Evolutionary conservation across 176 grass and related monocot genomes (phyloP), one percentile per base, ranked within the genome.

Genomic region (Oryza meridionalis): DNA sequence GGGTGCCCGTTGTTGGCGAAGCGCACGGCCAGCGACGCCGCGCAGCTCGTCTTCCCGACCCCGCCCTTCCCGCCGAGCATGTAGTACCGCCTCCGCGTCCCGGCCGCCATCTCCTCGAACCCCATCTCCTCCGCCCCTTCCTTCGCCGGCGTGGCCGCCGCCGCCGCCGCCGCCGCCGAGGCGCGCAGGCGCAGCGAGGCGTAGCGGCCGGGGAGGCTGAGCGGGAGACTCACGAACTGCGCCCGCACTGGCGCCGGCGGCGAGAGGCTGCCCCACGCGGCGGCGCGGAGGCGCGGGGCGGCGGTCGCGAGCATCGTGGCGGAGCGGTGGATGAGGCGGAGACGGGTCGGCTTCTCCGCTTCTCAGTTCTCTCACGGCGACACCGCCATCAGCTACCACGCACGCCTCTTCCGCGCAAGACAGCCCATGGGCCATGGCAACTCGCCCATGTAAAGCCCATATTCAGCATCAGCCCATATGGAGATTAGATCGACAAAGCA

Each of bases 51-150:
- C 84, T 97, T 97, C 49, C 95, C 92, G 37, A 94, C 95, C 6
- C 95, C 90, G 3, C 95, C 95, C 82, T 97, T 94, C 3, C 95
- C 95, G 1, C 95, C 95, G 47, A 97, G 88, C 95, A 97, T 94
- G 88, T 93, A 93, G 71, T 93, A 94, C 37, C 90, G 76, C 58
- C 92, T 78, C 88, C 67, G 65, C 14, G 92, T 97, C 11, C 81
- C 84, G 31, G 90, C 24, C 1, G 65, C 11, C 95, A 97, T 97
- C 90, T 97, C 92, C 70, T 84, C 62, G 80, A 97, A 94, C 32
- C 84, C 95, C 55, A 88, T 70, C 29, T 43, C 79, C 58, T 83
- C 83, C 7, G 81, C 78, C 38, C 69, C 80, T 19, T 88, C 88
- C 81, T 88, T 75, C 13, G 81, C 81, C 2, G 86, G 84, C 25